Evolutionary conservation across 106 monocot genomes (phyloP), one percentile per base, ranked within the genome.

Genomic region (Triglochin maritima): DNA sequence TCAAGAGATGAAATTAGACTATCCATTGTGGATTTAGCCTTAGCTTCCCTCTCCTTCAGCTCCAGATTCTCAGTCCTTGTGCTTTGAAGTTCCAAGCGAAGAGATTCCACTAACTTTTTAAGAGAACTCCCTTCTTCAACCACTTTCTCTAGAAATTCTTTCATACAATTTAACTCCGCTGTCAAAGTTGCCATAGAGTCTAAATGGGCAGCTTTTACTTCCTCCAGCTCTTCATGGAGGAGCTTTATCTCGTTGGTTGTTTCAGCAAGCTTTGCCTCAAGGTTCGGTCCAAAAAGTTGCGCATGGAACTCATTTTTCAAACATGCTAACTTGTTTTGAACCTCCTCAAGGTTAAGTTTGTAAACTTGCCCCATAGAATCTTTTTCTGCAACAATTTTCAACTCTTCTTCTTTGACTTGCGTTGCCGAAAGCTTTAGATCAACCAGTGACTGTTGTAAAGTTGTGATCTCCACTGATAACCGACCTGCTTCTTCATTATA

Each of bases 291-390:
- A 11, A 63, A 69, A 63, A 65, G 72, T 48, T 79, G 63, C 15
- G 86, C 80, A 57, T 86, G 71, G 56, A 86, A 81, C 53, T 84
- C 79, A 66, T 90, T 79, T 64, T 72, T 77, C 64, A 86, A 67
- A 42, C 71, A 74, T 29, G 74, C 71, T 62, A 81, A 60, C 64
- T 84, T 90, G 52, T 59, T 79, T 48, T 77, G 59, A 11, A 65
- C 72, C 67, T 84, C 86, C 58, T 77, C 74, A 45, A 84, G 49
- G 42, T 73, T 74, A 66, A 73, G 56, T 49, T 70, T 77, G 70
- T 81, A 84, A 48, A 71, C 67, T 47, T 62, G 41, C 46, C 70
- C 44, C 7, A 71, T 59, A 47, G 66, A 47, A 61, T 78, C 86
- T 75, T 90, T 86, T 62, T 90, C 86, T 11, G 57, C 50, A 47